phyloP scores from a whole-genome alignment of 495 filamentous ascomycete genomes.

The Aspergillus saccharolyticus region DNA sequence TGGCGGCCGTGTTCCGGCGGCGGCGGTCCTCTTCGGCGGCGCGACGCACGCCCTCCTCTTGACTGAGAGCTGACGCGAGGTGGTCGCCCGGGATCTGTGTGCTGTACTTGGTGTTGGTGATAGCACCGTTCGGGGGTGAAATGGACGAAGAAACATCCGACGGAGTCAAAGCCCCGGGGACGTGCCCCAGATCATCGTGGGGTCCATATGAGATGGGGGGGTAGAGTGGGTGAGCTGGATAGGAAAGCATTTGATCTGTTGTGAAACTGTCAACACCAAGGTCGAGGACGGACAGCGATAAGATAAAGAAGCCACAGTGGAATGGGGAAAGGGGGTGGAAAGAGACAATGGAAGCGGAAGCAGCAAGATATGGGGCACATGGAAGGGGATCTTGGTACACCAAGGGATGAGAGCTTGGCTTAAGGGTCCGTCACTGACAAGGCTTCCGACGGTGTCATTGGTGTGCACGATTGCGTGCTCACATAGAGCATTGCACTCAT shows the following conservation, averaged over 20 bases:
- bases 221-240: constrained; percentile 42
- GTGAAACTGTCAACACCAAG: constrained; percentile 37
- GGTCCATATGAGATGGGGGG: constrained; percentile 40
- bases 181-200: constrained; percentile 39
- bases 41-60: constrained; percentile 53
- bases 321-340: background rate
- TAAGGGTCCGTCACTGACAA: constrained; percentile 20
- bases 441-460: constrained; percentile 32
- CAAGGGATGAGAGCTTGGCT: constrained; percentile 16
- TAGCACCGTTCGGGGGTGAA: constrained; percentile 42
- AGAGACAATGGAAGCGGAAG: constrained; percentile 2
- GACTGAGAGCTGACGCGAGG: constrained; percentile 35
- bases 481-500: constrained; percentile 15
- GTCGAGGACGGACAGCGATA: constrained; percentile 3
- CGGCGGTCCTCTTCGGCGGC: constrained; percentile 97
- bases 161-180: constrained; percentile 35
- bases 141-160: constrained; percentile 47
- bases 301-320: constrained; percentile 8
- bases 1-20: constrained; percentile 90
- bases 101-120: constrained; percentile 46
- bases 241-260: constrained; percentile 43
- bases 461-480: constrained; percentile 44
- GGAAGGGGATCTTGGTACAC: constrained; percentile 10
- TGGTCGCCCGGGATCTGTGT: constrained; percentile 42
- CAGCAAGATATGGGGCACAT: constrained; percentile 10